Conservation (phyloP, 306 rosid genomes). For the Macrotyloma uniflorum region DNA sequence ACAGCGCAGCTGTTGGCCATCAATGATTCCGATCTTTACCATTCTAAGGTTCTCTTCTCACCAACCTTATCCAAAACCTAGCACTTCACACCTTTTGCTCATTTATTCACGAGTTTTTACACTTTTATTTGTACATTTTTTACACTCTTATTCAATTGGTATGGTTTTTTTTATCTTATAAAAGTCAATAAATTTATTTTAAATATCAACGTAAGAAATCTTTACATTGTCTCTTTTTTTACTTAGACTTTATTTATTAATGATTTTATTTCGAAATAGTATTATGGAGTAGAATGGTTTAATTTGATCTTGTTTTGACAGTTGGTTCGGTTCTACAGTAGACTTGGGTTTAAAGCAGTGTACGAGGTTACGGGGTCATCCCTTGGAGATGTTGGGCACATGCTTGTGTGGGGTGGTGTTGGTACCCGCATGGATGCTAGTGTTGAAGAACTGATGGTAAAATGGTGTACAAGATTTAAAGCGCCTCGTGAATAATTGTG, state of each 20-base stretch:
- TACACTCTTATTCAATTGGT: no score
- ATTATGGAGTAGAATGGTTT: not conserved
- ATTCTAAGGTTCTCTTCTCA: conserved; percentile 65
- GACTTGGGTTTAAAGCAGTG: conserved; percentile 76
- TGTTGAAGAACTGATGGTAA: conserved; percentile 64
- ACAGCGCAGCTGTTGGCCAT: conserved; percentile 82
- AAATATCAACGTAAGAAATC: no score
- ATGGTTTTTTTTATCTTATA: no score
- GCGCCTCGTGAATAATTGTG: conserved; percentile 27
- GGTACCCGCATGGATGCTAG: conserved; percentile 86
- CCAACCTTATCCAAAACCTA: conserved; percentile 28
- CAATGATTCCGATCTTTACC: conserved; percentile 82
- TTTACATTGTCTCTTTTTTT: no score
- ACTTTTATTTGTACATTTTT: no score
- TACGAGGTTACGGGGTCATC: conserved; percentile 73
- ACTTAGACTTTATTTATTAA: no score
- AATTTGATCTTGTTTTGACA: conserved; percentile 18
- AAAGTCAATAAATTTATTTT: no score
- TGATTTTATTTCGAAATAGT: no score
- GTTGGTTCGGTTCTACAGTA: conserved; percentile 80
- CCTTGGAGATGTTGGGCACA: conserved; percentile 62
- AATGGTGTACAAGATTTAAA: conserved; percentile 83
- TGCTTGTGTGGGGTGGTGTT: conserved; percentile 91
- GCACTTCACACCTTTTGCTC: not conserved
- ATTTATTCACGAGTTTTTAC: no score